Conservation (phyloP, 2,329 filamentous ascomycete species). For the Talaromyces piceae region DNA sequence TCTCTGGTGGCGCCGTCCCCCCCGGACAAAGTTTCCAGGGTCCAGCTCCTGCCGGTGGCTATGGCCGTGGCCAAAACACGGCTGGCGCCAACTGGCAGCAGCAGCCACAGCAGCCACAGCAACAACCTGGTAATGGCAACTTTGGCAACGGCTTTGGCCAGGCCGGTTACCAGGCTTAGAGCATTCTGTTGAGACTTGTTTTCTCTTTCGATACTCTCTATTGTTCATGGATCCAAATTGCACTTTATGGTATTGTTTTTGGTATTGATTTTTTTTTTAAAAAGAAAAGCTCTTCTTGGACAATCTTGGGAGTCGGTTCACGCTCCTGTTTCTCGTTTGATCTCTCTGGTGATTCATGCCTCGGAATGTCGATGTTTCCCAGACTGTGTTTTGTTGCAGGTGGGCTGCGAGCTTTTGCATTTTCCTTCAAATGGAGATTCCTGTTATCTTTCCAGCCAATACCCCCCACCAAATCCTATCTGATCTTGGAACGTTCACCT, state of each 20-base stretch:
- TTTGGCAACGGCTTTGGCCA: slow-evolving; percentile 52
- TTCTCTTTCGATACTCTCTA: neutral
- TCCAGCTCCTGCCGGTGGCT: slow-evolving; percentile 70
- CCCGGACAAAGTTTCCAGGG: slow-evolving; percentile 53
- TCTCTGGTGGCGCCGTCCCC: slow-evolving; percentile 34
- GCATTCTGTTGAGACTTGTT: slow-evolving; percentile 8
- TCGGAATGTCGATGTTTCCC: slow-evolving; percentile 15
- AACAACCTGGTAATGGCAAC: slow-evolving; percentile 29
- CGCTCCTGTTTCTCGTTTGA: slow-evolving; percentile 11
- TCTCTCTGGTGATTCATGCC: slow-evolving; percentile 15
- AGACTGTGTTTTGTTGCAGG: slow-evolving; percentile 21
- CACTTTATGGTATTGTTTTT: slow-evolving; percentile 10
- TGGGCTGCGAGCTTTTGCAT: slow-evolving; percentile 32
- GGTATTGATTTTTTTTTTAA: no score
- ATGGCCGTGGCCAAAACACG: slow-evolving; percentile 63
- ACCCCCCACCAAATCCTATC: slow-evolving; percentile 34
- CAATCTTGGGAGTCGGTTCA: slow-evolving; percentile 11
- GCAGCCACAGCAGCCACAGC: neutral
- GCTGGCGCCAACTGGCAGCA: slow-evolving; percentile 45
- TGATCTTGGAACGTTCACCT: slow-evolving; percentile 18
- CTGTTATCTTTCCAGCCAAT: slow-evolving; percentile 34
- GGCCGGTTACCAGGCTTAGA: slow-evolving; percentile 54
- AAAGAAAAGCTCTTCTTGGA: slow-evolving; percentile 13
- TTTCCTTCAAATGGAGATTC: slow-evolving; percentile 38
- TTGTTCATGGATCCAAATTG: slow-evolving; percentile 4